Percentiles rank a stretch among this genome's conserved stretches.
Conservation (phyloP, 2,329 filamentous ascomycete species). For the Pyricularia pennisetigena region DNA sequence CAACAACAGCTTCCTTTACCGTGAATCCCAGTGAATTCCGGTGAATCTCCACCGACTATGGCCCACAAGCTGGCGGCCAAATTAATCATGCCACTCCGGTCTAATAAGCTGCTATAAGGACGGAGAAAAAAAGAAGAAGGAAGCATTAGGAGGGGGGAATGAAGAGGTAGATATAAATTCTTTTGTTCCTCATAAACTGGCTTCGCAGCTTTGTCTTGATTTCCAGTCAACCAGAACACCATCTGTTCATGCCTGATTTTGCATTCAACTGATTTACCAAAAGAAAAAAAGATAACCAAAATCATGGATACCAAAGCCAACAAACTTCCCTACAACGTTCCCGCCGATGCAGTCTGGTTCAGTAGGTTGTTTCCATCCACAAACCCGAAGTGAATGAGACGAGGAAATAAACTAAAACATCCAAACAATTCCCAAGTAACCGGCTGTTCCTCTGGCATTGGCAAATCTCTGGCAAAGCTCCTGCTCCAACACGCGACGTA, state of each 20-base stretch:
- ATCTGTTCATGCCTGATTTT: background rate
- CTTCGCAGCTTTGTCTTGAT: too few species aligned
- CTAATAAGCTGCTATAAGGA: too few species aligned
- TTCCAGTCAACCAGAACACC: background rate
- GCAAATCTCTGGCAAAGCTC: conserved; percentile 25
- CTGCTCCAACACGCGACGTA: conserved; percentile 26
- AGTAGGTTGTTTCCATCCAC: conserved; percentile 16
- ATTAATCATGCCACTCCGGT: too few species aligned
- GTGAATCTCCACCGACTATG: too few species aligned
- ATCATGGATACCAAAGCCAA: conserved; percentile 11
- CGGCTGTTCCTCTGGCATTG: conserved; percentile 39
- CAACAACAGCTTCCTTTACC: background rate
- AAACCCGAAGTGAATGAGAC: background rate
- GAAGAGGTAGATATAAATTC: too few species aligned
- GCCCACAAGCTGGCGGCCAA: too few species aligned
- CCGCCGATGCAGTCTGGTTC: conserved; percentile 27
- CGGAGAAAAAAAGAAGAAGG: too few species aligned
- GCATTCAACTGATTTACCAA: too few species aligned
- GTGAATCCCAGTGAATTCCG: too few species aligned
- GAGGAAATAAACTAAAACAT: background rate
- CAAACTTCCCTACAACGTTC: conserved; percentile 20
- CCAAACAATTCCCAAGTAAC: conserved; percentile 24
- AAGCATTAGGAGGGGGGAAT: too few species aligned
- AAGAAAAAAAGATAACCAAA: too few species aligned
- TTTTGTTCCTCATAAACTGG: too few species aligned